Evolutionary conservation across 257 asterid genomes (phyloP).

Genomic region (Solanum verrucosum): DNA sequence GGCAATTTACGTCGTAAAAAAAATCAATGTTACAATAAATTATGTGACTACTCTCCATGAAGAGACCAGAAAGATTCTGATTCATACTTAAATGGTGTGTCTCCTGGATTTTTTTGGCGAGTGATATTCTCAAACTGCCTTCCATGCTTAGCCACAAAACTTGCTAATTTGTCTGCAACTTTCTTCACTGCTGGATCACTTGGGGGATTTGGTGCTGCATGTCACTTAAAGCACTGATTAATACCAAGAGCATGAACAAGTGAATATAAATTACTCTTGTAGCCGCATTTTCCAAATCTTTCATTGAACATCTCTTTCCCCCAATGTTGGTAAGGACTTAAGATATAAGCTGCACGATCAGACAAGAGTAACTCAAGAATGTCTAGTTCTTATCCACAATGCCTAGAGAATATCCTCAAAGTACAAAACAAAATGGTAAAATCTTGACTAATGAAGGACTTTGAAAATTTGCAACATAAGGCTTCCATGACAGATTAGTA

Average conservation of each 20-base stretch:
- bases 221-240: constrained; percentile 92
- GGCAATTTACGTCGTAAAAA: neutral
- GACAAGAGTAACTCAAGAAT: constrained; percentile 58
- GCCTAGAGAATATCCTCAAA: constrained; percentile 12
- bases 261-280: constrained; percentile 77
- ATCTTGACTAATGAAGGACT: neutral
- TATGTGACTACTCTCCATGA: neutral
- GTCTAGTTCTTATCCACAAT: constrained; percentile 25
- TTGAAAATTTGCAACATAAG: neutral
- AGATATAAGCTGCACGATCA: constrained; percentile 79
- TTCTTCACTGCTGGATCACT: constrained; percentile 93
- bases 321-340: constrained; percentile 55
- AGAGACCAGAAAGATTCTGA: neutral
- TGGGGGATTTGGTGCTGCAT: constrained; percentile 91
- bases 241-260: constrained; percentile 83
- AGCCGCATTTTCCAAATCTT: constrained; percentile 81
- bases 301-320: constrained; percentile 77
- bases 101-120: constrained; percentile 91
- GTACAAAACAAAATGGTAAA: neutral
- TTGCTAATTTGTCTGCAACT: constrained; percentile 86
- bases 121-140: constrained; percentile 87
- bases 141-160: constrained; percentile 96
- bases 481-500: neutral
- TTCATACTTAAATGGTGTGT: constrained; percentile 90
- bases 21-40: neutral